Conservation (phyloP, 2,329 filamentous ascomycete genomes). For the Claviceps lovelessii region DNA sequence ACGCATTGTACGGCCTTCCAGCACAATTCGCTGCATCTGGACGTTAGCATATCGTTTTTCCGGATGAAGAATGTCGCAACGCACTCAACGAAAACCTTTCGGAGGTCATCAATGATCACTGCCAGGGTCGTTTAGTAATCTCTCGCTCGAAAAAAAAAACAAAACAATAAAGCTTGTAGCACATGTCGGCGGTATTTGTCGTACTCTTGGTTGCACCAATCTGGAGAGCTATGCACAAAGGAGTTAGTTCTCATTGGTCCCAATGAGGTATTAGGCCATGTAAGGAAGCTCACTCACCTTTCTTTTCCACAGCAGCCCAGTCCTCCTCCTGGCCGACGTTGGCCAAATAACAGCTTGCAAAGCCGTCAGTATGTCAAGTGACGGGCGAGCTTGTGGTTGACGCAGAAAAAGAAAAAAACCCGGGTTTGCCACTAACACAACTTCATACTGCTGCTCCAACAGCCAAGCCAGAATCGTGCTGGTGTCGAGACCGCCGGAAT, state of each 20-base stretch:
- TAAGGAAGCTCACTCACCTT: constrained; percentile 32
- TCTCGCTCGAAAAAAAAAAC: not conserved
- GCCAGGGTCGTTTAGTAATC: not conserved
- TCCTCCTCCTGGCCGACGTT: constrained; percentile 51
- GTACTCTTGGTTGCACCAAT: constrained; percentile 1
- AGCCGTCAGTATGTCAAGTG: constrained; percentile 20
- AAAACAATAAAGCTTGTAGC: not conserved
- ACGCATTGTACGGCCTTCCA: constrained; percentile 52
- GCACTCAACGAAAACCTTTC: constrained; percentile 55
- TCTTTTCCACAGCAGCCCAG: constrained; percentile 53
- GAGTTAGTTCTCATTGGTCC: not conserved
- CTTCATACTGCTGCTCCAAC: constrained; percentile 16
- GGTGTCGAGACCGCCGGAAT: constrained; percentile 23
- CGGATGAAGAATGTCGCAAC: not conserved
- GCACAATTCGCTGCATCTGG: constrained; percentile 37
- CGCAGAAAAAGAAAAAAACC: not conserved
- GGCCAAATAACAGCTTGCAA: constrained; percentile 2
- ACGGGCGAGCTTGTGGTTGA: constrained; percentile 36
- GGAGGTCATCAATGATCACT: constrained; percentile 46
- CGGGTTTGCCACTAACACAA: constrained; percentile 5
- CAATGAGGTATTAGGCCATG: constrained; percentile 7
- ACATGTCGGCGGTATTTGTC: not conserved
- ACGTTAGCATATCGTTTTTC: not conserved
- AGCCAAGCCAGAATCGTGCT: constrained; percentile 28
- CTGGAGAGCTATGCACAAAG: not conserved